phyloP scores from a whole-genome alignment of 2,329 filamentous ascomycete genomes.

The Tolypocladium nubicola region DNA sequence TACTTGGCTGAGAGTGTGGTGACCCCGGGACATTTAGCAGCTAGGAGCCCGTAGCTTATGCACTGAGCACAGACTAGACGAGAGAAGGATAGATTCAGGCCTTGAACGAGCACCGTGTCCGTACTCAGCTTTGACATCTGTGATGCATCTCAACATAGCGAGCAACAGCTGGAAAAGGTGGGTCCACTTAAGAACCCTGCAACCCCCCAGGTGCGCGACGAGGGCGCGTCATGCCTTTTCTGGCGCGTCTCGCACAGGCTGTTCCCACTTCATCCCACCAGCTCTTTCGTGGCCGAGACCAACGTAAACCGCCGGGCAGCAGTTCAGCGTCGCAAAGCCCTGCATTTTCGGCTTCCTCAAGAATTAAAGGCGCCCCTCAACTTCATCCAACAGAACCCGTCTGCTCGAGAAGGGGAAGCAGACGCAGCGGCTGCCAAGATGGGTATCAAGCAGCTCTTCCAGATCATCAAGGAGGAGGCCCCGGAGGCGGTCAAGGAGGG shows the following conservation, averaged over 20 bases:
- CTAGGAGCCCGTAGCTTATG: not conserved
- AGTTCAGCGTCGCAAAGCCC: not conserved
- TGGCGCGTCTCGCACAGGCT: not conserved
- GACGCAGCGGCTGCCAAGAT: conserved; percentile 24
- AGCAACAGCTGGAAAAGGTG: not conserved
- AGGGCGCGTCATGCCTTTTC: conserved; percentile 17
- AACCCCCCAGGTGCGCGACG: conserved; percentile 8
- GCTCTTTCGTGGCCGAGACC: not conserved
- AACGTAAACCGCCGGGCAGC: not conserved
- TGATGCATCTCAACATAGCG: not conserved
- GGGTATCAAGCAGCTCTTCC: conserved; percentile 65
- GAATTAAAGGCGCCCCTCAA: no score
- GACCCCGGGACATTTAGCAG: conserved; percentile 28
- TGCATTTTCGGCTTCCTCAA: not conserved
- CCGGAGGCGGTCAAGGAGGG: conserved; percentile 93
- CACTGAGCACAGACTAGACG: not conserved
- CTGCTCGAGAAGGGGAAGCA: not conserved
- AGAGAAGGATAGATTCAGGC: not conserved
- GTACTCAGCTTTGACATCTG: not conserved
- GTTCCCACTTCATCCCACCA: not conserved
- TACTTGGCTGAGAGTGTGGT: conserved; percentile 24
- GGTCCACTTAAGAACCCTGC: not conserved
- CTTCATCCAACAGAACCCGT: not conserved
- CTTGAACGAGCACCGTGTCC: not conserved
- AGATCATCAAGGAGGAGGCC: conserved; percentile 81